phyloP scores from a whole-genome alignment of 441 rosid species.

The Brassica hybrid region DNA sequence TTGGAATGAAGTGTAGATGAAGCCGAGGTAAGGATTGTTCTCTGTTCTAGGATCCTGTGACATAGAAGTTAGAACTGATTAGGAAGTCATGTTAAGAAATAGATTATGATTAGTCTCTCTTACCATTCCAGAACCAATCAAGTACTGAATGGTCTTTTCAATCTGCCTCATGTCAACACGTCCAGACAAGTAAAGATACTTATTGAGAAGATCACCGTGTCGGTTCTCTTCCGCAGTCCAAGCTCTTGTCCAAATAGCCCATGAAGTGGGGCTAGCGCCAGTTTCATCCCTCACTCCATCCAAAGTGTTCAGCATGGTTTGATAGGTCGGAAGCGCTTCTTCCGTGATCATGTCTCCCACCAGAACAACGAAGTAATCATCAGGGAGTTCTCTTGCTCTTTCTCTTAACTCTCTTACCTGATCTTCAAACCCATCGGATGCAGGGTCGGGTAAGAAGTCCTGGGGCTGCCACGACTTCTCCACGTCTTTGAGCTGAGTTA shows the following conservation, averaged over 20 bases:
- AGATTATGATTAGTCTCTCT: slow-evolving; percentile 28
- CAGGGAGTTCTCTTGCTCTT: slow-evolving; percentile 81
- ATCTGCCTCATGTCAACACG: slow-evolving; percentile 93
- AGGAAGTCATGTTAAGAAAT: neutral
- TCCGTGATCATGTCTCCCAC: slow-evolving; percentile 98
- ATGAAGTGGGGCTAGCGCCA: slow-evolving; percentile 81
- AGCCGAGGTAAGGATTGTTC: slow-evolving; percentile 89
- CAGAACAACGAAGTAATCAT: slow-evolving; percentile 86
- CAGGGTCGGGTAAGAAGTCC: slow-evolving; percentile 86
- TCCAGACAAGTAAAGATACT: slow-evolving; percentile 87
- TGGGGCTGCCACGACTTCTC: slow-evolving; percentile 97
- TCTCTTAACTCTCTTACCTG: slow-evolving; percentile 79
- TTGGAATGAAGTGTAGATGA: slow-evolving; percentile 93
- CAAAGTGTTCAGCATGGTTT: slow-evolving; percentile 81
- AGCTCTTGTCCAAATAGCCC: slow-evolving; percentile 97
- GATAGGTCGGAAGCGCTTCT: slow-evolving; percentile 96
- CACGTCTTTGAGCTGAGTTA: slow-evolving; percentile 76
- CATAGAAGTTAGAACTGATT: slow-evolving; percentile 7
- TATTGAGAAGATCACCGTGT: slow-evolving; percentile 90
- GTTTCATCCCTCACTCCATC: slow-evolving; percentile 95
- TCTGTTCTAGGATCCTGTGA: slow-evolving; percentile 83
- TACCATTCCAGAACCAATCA: slow-evolving; percentile 98
- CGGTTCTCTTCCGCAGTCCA: slow-evolving; percentile 99
- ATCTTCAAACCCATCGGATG: slow-evolving; percentile 78
- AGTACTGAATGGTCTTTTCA: slow-evolving; percentile 92